A percentile compares a stretch with the other conserved stretches of the same genome.
Evolutionary conservation across 179 eudicot species (phyloP).

Genomic region (Beta macrorhiza): DNA sequence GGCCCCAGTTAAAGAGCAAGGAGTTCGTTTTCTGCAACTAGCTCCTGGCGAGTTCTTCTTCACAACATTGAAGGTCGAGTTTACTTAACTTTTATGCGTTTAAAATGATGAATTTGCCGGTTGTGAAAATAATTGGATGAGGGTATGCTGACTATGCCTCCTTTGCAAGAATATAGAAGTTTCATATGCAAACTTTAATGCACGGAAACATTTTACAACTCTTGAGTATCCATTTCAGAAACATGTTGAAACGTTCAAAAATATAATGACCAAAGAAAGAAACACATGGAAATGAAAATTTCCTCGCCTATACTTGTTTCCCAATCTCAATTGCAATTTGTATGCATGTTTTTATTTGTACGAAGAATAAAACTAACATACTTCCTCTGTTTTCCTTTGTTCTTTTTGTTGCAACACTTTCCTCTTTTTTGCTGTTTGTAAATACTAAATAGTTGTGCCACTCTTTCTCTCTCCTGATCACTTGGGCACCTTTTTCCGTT

Average conservation of each 20-base stretch:
- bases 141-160: not conserved
- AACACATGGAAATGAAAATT: not conserved
- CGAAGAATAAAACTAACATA: too few relatives aligned
- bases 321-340: not conserved
- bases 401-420: too few relatives aligned
- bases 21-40: conserved; percentile 90
- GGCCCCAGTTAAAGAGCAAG: conserved; percentile 84
- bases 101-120: not conserved
- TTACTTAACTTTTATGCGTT: not conserved
- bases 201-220: not conserved
- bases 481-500: too few relatives aligned
- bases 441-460: too few relatives aligned
- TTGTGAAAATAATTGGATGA: not conserved
- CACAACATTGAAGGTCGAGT: conserved; percentile 81
- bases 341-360: not conserved
- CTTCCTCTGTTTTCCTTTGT: too few relatives aligned
- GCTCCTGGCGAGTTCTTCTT: conserved; percentile 99
- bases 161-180: not conserved
- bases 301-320: not conserved
- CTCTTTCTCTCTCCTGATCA: too few relatives aligned
- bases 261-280: too few relatives aligned
- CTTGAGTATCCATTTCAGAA: not conserved
- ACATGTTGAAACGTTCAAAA: not conserved
- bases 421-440: too few relatives aligned
- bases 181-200: not conserved